Evolutionary conservation across 257 asterid genomes (phyloP), one percentile per base, ranked within the genome.

Genomic region (Prunella vulgaris): DNA sequence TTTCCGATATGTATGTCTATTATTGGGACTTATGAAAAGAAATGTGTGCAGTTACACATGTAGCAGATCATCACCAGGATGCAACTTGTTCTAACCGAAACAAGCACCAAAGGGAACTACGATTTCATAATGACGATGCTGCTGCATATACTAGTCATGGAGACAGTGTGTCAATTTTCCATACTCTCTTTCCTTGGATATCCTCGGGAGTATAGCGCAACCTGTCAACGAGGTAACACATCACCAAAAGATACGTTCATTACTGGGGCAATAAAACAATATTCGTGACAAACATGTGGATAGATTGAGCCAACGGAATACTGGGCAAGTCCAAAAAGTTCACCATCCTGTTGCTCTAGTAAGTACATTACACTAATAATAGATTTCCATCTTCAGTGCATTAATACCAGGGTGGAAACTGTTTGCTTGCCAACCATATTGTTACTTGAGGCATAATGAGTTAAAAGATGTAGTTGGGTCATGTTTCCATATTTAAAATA

Each of bases 101-200:
- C 65, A 33, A 66, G 64, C 58, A 35, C 3, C 9, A 58, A 70
- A 22, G n/a, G n/a, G 12, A 66, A 80, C 56, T 10, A 44, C 38
- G 48, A 30, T 64, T 53, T 82, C 82, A 79, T 66, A 79, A 77
- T 3, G 84, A 84, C 28, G 88, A 84, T 64, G 74, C 32, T 64
- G 72, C 32, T 15, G 46, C 25, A 57, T 51, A 76, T 68, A 68
- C 80, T 74, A 77, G 86, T 79, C 80, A 83, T 33, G 95, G 92
- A 66, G 90, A 83, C 78, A 87, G 42, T 78, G 87, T 82, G 42
- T 80, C 86, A 10, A 83, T 72, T 83, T 77, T 80, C 95, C 91
- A 87, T 10, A 35, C 73, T 75, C 73, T 76, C 60, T 60, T 80
- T 62, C 83, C 96, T 38, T 78, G 80, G 3, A 61, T 44, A 32